Evolutionary conservation across 306 rosid genomes (phyloP).

Genomic region (Hippophae rhamnoides): DNA sequence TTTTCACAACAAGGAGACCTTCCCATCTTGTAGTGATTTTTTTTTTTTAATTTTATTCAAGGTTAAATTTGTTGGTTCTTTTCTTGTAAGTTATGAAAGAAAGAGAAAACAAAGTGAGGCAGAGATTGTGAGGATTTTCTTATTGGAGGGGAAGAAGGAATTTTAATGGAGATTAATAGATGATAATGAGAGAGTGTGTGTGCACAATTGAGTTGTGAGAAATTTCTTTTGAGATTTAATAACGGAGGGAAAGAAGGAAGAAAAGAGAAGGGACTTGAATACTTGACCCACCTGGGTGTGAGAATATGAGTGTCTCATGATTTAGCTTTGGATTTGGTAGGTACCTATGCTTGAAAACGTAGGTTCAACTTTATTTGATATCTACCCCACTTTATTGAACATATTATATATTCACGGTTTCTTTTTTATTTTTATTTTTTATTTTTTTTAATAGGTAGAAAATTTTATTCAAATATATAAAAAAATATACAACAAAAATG

Average conservation of each 20-base stretch:
- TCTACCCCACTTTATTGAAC: too few relatives aligned
- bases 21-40: neutral
- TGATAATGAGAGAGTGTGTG: neutral
- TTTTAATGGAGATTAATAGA: neutral
- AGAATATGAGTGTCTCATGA: neutral
- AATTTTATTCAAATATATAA: too few relatives aligned
- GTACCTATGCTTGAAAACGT: neutral
- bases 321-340: neutral
- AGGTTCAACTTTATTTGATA: too few relatives aligned
- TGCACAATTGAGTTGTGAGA: neutral
- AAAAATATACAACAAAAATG: too few relatives aligned
- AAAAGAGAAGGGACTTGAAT: neutral
- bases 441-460: too few relatives aligned
- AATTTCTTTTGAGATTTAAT: neutral
- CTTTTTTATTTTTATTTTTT: too few relatives aligned
- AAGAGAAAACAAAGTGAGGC: neutral
- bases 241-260: neutral
- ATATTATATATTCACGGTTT: too few relatives aligned
- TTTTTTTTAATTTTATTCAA: too few relatives aligned
- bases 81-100: neutral
- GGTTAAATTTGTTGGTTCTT: too few relatives aligned
- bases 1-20: constrained; percentile 74
- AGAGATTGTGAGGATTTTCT: neutral
- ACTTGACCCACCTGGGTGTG: neutral
- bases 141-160: neutral